Evolutionary conservation across 2,329 filamentous ascomycete species (phyloP), one percentile per base, ranked within the genome.

Genomic region (Sporothrix dimorphospora): DNA sequence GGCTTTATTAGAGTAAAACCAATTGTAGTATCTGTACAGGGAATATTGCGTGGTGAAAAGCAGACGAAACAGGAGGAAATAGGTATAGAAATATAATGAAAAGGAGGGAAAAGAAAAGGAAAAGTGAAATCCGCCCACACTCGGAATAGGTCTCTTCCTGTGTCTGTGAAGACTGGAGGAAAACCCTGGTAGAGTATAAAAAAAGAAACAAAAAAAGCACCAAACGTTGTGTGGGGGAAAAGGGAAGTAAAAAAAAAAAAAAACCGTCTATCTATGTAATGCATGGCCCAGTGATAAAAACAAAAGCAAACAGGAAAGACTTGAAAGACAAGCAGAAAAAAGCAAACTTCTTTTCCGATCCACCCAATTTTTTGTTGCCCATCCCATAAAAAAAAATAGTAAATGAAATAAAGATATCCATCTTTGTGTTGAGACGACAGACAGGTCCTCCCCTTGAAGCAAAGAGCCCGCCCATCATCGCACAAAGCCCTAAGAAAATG

Each of bases 301-400:
- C 51, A 6, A 59, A 71, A 66, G 11, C 6, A 34, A 30, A 49
- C n/a, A 3, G n/a, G 19, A 8, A 49, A 38, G 69, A 69, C 4
- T 9, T 69, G 51, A 45, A 49, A 61, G 63, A 19, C 27, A 19
- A 66, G n/a, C 7, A 69, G 45, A 45, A 66, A 67, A 71, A 69
- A 53, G 51, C 65, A 73, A 70, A 68, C 61, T 65, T 57, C 59
- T 73, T 66, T 73, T 73, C 72, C 72, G 69, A 47, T 67, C 72
- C 66, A n/a, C 57, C 70, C 72, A 69, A 57, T n/a, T 63, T 71
- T 71, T 69, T 67, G 63, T 69, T 70, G 57, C 34, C 72, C 70
- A 27, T 66, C 66, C 72, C 69, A 68, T 70, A 19, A 61, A 59
- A 59, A 30, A 47, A 47, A 47, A 27, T 1, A 61, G n/a, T 40